phyloP scores from a whole-genome alignment of 73 alveolate species.

The Paramecium sexaurelia region DNA sequence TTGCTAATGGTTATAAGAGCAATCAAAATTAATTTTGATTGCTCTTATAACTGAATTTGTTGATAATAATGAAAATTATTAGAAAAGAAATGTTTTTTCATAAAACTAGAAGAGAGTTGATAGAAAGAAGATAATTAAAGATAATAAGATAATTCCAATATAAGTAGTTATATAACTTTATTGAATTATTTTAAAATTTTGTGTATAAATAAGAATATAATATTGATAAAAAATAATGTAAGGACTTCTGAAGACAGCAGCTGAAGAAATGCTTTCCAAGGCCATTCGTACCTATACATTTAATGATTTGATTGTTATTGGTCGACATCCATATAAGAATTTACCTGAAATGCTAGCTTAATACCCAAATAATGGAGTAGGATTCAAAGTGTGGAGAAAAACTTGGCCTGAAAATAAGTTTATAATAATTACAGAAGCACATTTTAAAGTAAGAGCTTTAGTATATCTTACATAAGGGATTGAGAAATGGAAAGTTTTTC shows the following conservation, averaged over 20 bases:
- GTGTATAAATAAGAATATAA: not conserved
- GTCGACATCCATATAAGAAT: slow-evolving; percentile 35
- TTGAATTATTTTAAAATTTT: not conserved
- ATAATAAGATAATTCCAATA: too few species aligned
- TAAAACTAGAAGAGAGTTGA: too few species aligned
- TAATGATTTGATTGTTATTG: slow-evolving; percentile 38
- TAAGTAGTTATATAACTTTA: not conserved
- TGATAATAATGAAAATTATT: too few species aligned
- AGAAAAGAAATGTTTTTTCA: too few species aligned
- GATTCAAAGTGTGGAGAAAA: slow-evolving; percentile 68
- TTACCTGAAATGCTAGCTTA: slow-evolving; percentile 58
- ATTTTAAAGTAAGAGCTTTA: slow-evolving; percentile 46
- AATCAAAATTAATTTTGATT: too few species aligned
- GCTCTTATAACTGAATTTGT: too few species aligned
- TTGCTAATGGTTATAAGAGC: too few species aligned
- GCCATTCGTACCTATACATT: slow-evolving; percentile 55
- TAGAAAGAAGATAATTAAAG: too few species aligned
- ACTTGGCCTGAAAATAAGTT: slow-evolving; percentile 64
- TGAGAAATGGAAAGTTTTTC: slow-evolving; percentile 64
- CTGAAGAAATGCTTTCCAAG: slow-evolving; percentile 61
- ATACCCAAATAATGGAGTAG: slow-evolving; percentile 66
- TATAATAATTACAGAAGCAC: slow-evolving; percentile 53
- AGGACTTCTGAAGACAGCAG: slow-evolving; percentile 50
- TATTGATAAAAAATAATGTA: slow-evolving; percentile 3
- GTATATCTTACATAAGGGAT: not conserved